Conservation (phyloP, 23 red algal genomes). For the Agarophyton chilense region DNA sequence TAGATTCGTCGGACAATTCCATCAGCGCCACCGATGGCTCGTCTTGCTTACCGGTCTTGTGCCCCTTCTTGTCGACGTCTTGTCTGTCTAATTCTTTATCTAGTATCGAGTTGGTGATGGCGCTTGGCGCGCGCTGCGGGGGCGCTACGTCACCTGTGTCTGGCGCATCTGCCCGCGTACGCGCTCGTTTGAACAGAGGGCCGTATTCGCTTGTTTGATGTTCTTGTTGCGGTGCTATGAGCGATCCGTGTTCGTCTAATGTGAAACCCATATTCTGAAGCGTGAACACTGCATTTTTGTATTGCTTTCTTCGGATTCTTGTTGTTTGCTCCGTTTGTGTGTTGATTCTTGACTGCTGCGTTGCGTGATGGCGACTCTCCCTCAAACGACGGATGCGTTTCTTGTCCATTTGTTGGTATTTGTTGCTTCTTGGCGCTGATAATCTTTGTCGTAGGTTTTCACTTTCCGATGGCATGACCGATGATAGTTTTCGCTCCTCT, state of each 20-base stretch:
- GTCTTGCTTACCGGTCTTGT: too few relatives aligned
- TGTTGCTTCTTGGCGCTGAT: not conserved
- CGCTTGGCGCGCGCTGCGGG: too few relatives aligned
- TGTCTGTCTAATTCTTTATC: too few relatives aligned
- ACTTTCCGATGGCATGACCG: not conserved
- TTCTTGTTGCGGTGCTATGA: not conserved
- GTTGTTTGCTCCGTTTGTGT: not conserved
- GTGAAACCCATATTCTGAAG: not conserved
- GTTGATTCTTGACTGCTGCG: not conserved
- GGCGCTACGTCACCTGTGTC: too few relatives aligned
- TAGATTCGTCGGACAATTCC: conserved; percentile 20
- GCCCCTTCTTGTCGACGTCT: too few relatives aligned
- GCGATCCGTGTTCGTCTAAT: not conserved
- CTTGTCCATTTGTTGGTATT: not conserved
- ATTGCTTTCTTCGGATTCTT: not conserved
- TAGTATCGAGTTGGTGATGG: too few relatives aligned
- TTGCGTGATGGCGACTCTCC: not conserved
- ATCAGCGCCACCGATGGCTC: not conserved
- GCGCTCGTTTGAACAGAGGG: not conserved
- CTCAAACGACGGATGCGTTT: not conserved
- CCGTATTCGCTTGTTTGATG: not conserved
- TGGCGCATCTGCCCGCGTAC: not conserved
- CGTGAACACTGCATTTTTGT: not conserved
- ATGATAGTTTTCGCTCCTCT: not conserved
- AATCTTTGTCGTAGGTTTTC: not conserved